phyloP scores from a whole-genome alignment of 768 basidiomycete genomes.

The Panaeolus cyanescens region DNA sequence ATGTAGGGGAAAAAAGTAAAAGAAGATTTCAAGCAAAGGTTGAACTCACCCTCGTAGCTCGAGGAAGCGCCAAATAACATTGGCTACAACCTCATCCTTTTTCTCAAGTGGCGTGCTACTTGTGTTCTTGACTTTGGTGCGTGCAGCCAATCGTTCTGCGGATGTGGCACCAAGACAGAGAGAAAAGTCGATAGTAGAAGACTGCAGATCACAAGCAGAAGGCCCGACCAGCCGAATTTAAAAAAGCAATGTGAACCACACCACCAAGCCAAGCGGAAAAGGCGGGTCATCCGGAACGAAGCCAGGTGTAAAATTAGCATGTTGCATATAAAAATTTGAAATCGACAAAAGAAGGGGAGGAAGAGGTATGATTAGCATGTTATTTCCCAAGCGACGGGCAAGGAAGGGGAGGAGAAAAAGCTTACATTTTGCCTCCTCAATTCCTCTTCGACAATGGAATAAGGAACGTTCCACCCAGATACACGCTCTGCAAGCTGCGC shows the following conservation, averaged over 20 bases:
- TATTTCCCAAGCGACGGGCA: slow-evolving; percentile 19
- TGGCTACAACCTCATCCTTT: slow-evolving; percentile 98
- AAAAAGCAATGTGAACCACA: not conserved
- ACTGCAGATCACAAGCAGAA: slow-evolving; percentile 46
- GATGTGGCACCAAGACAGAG: slow-evolving; percentile 92
- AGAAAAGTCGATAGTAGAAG: slow-evolving; percentile 95
- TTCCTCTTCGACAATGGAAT: slow-evolving; percentile 88
- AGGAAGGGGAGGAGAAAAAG: slow-evolving; percentile 16
- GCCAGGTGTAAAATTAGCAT: slow-evolving; percentile 10
- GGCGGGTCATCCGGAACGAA: slow-evolving; percentile 9
- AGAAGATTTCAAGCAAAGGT: not conserved
- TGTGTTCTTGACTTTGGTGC: slow-evolving; percentile 74
- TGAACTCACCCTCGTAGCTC: slow-evolving; percentile 86
- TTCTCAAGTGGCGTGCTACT: slow-evolving; percentile 72
- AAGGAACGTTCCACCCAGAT: slow-evolving; percentile 86
- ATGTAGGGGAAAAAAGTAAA: slow-evolving; percentile 9
- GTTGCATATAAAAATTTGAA: slow-evolving; percentile 22
- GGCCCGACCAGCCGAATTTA: not conserved
- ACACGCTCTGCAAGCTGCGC: slow-evolving; percentile 88
- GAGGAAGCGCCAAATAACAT: slow-evolving; percentile 98
- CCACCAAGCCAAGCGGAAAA: slow-evolving; percentile 9
- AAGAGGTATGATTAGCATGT: not conserved
- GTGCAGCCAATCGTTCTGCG: slow-evolving; percentile 74
- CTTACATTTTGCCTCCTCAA: slow-evolving; percentile 94
- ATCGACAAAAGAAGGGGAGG: not conserved